These are phyloP conservation scores for Lachancea kluyveri DNA, from an alignment of 805 yeast species.

Conservation along the genomic window DNA sequence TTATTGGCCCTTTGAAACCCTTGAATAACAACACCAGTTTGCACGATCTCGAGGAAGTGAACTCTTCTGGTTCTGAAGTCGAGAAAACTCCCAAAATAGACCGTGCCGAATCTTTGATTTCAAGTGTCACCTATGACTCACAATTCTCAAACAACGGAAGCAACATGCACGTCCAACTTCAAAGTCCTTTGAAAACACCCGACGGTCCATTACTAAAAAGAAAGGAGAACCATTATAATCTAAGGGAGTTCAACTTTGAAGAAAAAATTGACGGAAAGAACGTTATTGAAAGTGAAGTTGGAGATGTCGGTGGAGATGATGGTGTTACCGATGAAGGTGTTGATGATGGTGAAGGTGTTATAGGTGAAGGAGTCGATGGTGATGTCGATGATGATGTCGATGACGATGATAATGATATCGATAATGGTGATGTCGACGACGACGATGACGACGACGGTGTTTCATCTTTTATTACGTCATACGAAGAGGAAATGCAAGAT, in stretches of 20 bases:
- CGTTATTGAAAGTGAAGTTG: too few species aligned
- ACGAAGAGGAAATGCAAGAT: slow-evolving; percentile 14
- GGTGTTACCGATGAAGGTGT: slow-evolving; percentile 1
- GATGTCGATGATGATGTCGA: slow-evolving; percentile 21
- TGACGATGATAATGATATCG: neutral
- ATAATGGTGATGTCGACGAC: slow-evolving; percentile 8
- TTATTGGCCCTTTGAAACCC: too few species aligned
- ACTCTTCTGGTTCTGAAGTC: too few species aligned
- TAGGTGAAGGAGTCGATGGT: slow-evolving; percentile 15
- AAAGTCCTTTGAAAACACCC: slow-evolving; percentile 2
- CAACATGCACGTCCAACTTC: too few species aligned
- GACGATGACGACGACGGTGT: slow-evolving; percentile 24
- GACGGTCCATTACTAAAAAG: slow-evolving; percentile 35
- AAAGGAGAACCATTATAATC: slow-evolving; percentile 43
- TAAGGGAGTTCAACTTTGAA: slow-evolving; percentile 41
- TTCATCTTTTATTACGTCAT: slow-evolving; percentile 24
- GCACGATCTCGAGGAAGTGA: slow-evolving; percentile 1
- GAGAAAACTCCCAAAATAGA: too few species aligned
- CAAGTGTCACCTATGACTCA: slow-evolving; percentile 3
- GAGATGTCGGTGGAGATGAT: neutral
- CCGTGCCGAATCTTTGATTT: neutral
- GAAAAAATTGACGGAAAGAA: slow-evolving; percentile 3
- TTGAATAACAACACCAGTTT: neutral
- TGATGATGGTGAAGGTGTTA: slow-evolving; percentile 1
- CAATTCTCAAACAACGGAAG: too few species aligned